Percentiles rank a stretch among this genome's conserved stretches.
These are phyloP conservation scores for Pseudisothecium myosuroides DNA, from an alignment of 225 moss, liverwort and hornwort species.

Conservation along the genomic window DNA sequence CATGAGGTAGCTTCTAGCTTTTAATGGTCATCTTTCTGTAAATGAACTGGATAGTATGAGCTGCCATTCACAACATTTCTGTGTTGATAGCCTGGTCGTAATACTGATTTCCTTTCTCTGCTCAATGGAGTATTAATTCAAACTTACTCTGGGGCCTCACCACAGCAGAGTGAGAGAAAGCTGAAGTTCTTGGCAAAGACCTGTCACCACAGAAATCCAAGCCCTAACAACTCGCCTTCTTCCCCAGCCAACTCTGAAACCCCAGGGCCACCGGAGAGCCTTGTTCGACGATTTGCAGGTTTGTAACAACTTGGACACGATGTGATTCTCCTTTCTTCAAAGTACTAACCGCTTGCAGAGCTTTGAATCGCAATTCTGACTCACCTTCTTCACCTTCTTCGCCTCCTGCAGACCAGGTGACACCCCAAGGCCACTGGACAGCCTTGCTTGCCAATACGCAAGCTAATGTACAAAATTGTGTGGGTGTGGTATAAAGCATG, in stretches of 20 bases:
- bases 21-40: background rate
- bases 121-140: background rate
- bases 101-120: background rate
- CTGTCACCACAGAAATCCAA: background rate
- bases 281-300: background rate
- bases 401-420: background rate
- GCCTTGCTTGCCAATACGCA: background rate
- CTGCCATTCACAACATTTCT: background rate
- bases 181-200: background rate
- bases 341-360: background rate
- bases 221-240: background rate
- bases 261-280: too few species aligned
- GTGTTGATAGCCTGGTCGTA: background rate
- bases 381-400: background rate
- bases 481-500: background rate
- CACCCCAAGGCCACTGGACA: background rate
- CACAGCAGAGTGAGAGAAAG: background rate
- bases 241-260: background rate
- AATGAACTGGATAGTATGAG: background rate
- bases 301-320: background rate
- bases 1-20: background rate
- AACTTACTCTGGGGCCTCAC: background rate
- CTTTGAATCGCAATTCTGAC: too few species aligned
- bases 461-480: background rate
- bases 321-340: background rate